Conservation (phyloP, 1,284 basidiomycete species). For the Tilletia caries region DNA sequence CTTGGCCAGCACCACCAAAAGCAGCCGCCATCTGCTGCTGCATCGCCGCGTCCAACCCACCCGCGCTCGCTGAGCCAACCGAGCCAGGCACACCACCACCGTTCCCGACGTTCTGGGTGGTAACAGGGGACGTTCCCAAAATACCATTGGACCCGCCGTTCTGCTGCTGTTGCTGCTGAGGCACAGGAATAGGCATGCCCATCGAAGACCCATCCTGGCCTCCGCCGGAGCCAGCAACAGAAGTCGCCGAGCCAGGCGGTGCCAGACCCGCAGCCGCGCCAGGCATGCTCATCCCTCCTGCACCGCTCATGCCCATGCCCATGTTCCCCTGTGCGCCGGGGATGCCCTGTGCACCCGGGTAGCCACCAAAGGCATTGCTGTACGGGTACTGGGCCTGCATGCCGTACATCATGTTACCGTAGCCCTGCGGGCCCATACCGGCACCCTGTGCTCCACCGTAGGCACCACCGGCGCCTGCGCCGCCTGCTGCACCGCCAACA, state of each 20-base stretch:
- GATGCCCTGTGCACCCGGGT: conserved; percentile 1
- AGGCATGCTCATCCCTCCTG: conserved; percentile 2
- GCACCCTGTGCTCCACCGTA: neutral
- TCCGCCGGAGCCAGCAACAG: neutral
- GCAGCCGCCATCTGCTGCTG: conserved; percentile 13
- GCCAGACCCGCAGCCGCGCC: neutral
- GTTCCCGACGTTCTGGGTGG: neutral
- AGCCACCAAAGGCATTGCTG: conserved; percentile 5
- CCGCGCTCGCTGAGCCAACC: neutral
- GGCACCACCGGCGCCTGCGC: neutral
- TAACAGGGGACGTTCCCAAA: neutral
- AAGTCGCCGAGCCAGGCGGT: neutral
- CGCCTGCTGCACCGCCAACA: neutral
- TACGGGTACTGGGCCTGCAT: conserved; percentile 11
- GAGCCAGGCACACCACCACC: neutral
- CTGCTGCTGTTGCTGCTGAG: neutral
- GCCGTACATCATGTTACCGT: conserved; percentile 13
- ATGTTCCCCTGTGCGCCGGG: neutral
- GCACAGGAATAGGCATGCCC: neutral
- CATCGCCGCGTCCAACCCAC: neutral
- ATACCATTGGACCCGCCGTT: neutral
- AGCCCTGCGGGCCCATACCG: neutral
- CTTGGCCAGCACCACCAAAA: conserved; percentile 3
- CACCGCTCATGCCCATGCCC: neutral
- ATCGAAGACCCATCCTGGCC: neutral